These are phyloP conservation scores for Talaromyces amestolkiae DNA, from an alignment of 2,329 filamentous ascomycete species.

Conservation along the genomic window DNA sequence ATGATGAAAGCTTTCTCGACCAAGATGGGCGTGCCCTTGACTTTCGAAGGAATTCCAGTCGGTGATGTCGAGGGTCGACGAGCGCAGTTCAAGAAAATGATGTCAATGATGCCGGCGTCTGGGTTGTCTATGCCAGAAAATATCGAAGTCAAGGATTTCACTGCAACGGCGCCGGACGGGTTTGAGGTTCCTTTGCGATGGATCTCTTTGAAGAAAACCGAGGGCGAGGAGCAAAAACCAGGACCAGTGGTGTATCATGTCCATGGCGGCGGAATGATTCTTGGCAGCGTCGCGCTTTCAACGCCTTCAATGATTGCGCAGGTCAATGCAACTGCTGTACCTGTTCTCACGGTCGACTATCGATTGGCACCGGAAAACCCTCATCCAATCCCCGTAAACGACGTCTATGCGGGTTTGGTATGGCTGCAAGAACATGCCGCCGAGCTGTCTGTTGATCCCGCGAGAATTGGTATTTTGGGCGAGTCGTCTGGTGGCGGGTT, in stretches of 20 bases:
- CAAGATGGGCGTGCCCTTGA: not conserved
- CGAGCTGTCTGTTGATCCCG: not conserved
- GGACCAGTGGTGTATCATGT: not conserved
- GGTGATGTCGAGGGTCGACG: not conserved
- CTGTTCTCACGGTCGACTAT: conserved; percentile 21
- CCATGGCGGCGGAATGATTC: conserved; percentile 6
- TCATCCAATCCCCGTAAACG: conserved; percentile 1
- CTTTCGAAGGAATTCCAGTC: not conserved
- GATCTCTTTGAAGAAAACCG: not conserved
- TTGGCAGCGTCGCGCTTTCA: conserved; percentile 5
- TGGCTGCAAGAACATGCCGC: not conserved
- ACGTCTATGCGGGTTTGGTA: not conserved
- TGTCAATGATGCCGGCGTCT: not conserved
- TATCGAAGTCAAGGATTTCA: not conserved
- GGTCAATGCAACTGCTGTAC: not conserved
- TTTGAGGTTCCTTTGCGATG: not conserved
- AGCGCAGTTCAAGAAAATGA: not conserved
- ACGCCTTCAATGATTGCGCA: not conserved
- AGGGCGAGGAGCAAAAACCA: not conserved
- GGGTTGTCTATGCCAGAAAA: not conserved
- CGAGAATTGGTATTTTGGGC: not conserved
- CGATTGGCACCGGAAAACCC: conserved; percentile 17
- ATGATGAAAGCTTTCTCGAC: not conserved
- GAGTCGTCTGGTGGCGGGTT: not conserved
- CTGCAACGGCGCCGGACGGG: not conserved